Conservation (phyloP, 1,139 yeast species). For the Saccharomycopsis crataegensis region DNA sequence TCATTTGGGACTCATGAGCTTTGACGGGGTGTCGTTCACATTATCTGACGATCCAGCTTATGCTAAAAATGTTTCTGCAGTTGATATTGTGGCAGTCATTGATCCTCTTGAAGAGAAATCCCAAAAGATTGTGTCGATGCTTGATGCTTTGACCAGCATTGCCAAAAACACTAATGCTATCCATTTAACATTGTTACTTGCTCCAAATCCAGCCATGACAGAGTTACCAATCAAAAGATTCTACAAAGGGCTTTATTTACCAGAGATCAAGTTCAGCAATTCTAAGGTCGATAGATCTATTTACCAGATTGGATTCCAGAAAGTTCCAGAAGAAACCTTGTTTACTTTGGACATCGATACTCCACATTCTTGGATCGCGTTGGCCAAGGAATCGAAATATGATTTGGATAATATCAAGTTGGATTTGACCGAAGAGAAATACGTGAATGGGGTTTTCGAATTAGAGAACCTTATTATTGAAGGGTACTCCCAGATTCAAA, state of each 20-base stretch:
- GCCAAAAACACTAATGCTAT: conserved; percentile 36
- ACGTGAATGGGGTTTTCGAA: conserved; percentile 38
- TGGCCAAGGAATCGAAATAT: conserved; percentile 39
- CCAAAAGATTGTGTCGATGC: conserved; percentile 50
- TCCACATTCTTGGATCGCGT: conserved; percentile 62
- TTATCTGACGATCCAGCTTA: conserved; percentile 2
- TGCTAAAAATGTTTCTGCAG: conserved; percentile 20
- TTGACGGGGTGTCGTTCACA: conserved; percentile 5
- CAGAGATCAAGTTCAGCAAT: conserved; percentile 33
- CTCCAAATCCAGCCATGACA: conserved; percentile 40
- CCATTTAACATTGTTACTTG: conserved; percentile 46
- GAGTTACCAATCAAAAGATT: conserved; percentile 49
- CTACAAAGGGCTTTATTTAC: conserved; percentile 43
- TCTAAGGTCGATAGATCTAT: conserved; percentile 29
- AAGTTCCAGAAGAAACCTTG: conserved; percentile 41
- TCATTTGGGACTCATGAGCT: conserved; percentile 24
- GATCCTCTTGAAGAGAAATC: conserved; percentile 70
- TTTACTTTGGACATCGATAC: conserved; percentile 54
- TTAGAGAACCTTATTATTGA: conserved; percentile 54
- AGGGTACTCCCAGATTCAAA: conserved; percentile 54
- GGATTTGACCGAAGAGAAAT: conserved; percentile 28
- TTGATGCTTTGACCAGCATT: conserved; percentile 36
- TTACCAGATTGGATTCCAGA: conserved; percentile 27
- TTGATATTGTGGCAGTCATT: conserved; percentile 51
- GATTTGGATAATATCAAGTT: conserved; percentile 59